phyloP scores from a whole-genome alignment of 1,284 basidiomycete species.

The Trametes sp. region DNA sequence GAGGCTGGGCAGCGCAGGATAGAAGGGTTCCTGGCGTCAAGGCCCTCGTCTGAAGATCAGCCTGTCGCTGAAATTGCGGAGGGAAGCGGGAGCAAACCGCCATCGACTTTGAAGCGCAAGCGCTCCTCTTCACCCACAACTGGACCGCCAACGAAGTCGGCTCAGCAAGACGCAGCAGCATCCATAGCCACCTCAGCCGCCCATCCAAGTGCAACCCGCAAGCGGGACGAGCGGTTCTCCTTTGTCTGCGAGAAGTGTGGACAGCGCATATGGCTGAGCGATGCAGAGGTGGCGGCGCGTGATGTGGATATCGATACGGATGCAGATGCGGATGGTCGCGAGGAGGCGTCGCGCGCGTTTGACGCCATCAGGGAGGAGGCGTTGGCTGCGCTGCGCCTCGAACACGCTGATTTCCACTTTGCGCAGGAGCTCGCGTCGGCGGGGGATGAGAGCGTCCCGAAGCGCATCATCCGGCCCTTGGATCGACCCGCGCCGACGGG shows the following conservation, averaged over 20 bases:
- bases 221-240: conserved; percentile 29
- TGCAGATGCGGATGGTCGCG: conserved; percentile 37
- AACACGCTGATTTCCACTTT: conserved; percentile 90
- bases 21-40: conserved; percentile 77
- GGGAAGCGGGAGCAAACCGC: conserved; percentile 5
- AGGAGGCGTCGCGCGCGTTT: conserved; percentile 21
- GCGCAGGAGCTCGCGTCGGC: conserved; percentile 71
- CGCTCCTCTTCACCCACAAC: conserved; percentile 19
- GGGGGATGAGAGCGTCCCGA: conserved; percentile 24
- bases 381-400: conserved; percentile 61
- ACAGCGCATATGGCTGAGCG: conserved; percentile 48
- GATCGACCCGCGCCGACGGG: conserved; percentile 32
- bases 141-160: neutral
- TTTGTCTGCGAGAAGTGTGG: conserved; percentile 65
- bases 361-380: conserved; percentile 44
- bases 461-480: conserved; percentile 29
- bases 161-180: neutral
- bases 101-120: conserved; percentile 32
- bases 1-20: conserved; percentile 89
- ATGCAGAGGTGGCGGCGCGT: conserved; percentile 35
- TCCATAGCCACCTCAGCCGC: neutral
- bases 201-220: neutral
- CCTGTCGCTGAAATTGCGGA: conserved; percentile 1
- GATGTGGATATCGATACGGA: conserved; percentile 22
- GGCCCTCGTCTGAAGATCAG: conserved; percentile 41